A percentile compares a stretch with the other conserved stretches of the same genome.
Evolutionary conservation across 768 basidiomycete genomes (phyloP).

Genomic region (Baorangia bicolor): DNA sequence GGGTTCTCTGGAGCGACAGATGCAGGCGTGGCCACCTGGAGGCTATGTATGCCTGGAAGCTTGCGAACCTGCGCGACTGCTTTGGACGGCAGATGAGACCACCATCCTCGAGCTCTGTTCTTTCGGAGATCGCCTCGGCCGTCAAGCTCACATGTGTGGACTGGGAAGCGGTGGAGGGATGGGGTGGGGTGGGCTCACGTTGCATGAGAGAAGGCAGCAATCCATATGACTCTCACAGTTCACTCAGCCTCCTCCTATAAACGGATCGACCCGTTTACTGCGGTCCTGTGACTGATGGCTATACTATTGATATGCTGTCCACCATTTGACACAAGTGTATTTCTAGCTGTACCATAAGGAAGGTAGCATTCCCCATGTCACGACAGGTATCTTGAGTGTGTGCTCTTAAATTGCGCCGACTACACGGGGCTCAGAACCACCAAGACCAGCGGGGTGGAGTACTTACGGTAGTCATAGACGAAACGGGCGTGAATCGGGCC

Average conservation of each 20-base stretch:
- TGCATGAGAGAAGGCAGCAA: slow-evolving; percentile 12
- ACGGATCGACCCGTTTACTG: neutral
- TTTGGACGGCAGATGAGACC: neutral
- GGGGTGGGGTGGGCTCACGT: neutral
- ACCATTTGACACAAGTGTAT: neutral
- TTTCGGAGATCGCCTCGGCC: neutral
- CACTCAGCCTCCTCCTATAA: slow-evolving; percentile 1
- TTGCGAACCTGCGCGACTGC: neutral
- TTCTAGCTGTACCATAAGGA: neutral
- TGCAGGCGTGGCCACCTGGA: slow-evolving; percentile 23
- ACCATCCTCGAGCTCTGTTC: slow-evolving; percentile 5
- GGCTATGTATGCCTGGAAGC: slow-evolving; percentile 7
- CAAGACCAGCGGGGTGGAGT: neutral
- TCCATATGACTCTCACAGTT: neutral
- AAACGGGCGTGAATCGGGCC: slow-evolving; percentile 48
- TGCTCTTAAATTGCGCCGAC: slow-evolving; percentile 17
- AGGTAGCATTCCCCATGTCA: neutral
- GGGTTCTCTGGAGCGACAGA: neutral
- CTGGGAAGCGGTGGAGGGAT: slow-evolving; percentile 6
- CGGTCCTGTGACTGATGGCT: neutral
- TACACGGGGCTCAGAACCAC: slow-evolving; percentile 16
- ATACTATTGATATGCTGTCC: neutral
- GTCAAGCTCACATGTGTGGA: slow-evolving; percentile 13
- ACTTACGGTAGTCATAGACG: slow-evolving; percentile 69
- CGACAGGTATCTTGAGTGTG: neutral